Conservation (phyloP, 192 early-diverging fungal species). For the Pilobolus umbonatus region DNA sequence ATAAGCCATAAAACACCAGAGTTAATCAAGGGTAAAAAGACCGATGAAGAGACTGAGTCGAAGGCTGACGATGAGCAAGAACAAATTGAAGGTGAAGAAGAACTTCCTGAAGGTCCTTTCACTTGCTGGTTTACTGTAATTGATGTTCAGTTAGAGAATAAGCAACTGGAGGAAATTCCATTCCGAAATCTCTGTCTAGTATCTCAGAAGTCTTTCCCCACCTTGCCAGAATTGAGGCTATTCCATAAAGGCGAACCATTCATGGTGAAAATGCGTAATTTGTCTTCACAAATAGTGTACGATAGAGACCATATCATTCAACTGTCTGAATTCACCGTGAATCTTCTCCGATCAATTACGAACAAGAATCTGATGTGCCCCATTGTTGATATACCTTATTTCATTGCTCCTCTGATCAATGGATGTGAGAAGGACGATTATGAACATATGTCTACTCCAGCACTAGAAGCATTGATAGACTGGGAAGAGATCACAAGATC, state of each 20-base stretch:
- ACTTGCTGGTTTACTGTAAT: constrained; percentile 32
- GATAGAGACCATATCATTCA: constrained; percentile 33
- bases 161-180: constrained; percentile 20
- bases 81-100: constrained; percentile 7
- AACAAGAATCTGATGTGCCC: constrained; percentile 46
- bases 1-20: too few relatives aligned
- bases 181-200: constrained; percentile 43
- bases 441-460: constrained; percentile 27
- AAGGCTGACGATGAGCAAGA: not conserved
- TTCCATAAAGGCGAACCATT: constrained; percentile 27
- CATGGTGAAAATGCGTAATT: constrained; percentile 17
- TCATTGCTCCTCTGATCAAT: constrained; percentile 47
- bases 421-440: constrained; percentile 23
- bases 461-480: constrained; percentile 22
- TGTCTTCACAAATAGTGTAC: constrained; percentile 18
- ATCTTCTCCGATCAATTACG: constrained; percentile 41
- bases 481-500: constrained; percentile 43
- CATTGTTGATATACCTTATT: constrained; percentile 43
- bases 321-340: constrained; percentile 50
- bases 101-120: constrained; percentile 18
- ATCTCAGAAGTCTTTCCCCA: constrained; percentile 39
- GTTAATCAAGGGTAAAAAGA: too few relatives aligned
- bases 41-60: too few relatives aligned
- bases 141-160: constrained; percentile 22
- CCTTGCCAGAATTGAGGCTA: constrained; percentile 25